phyloP scores from a whole-genome alignment of 805 yeast species.

The Candida golubevii region DNA sequence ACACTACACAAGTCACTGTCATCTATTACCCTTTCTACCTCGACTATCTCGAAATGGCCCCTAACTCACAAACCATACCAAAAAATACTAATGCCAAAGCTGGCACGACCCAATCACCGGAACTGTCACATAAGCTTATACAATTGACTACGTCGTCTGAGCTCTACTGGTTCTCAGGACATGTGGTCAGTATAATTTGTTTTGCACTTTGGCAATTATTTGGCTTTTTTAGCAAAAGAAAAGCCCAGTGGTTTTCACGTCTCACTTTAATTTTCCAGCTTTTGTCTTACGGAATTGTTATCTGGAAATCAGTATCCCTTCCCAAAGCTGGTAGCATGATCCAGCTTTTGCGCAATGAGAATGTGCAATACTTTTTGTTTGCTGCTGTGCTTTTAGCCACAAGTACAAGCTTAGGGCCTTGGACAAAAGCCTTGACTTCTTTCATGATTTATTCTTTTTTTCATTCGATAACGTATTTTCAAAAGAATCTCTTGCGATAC shows the following conservation, averaged over 20 bases:
- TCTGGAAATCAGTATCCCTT: conserved; percentile 53
- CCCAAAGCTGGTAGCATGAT: conserved; percentile 4
- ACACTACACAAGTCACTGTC: too few relatives aligned
- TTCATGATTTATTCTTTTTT: conserved; percentile 34
- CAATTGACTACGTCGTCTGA: conserved; percentile 28
- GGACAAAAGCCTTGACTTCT: conserved; percentile 38
- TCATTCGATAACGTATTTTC: conserved; percentile 37
- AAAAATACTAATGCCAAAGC: background rate
- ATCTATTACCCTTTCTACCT: too few relatives aligned
- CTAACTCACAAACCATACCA: background rate
- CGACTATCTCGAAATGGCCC: background rate
- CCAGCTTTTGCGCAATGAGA: conserved; percentile 35
- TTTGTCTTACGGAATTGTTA: conserved; percentile 58
- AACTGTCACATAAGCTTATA: background rate
- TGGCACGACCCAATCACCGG: background rate
- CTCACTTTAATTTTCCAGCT: conserved; percentile 47
- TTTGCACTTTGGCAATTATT: conserved; percentile 36
- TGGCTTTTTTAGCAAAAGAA: conserved; percentile 38
- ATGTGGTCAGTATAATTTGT: conserved; percentile 45
- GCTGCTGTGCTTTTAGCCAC: conserved; percentile 28
- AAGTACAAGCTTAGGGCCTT: conserved; percentile 28
- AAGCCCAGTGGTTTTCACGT: conserved; percentile 24
- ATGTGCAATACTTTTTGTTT: conserved; percentile 35
- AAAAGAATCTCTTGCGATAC: conserved; percentile 28
- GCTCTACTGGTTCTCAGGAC: conserved; percentile 69